These are phyloP conservation scores for Boehmeria nivea DNA, from an alignment of 306 rosid genomes.

Conservation along the genomic window DNA sequence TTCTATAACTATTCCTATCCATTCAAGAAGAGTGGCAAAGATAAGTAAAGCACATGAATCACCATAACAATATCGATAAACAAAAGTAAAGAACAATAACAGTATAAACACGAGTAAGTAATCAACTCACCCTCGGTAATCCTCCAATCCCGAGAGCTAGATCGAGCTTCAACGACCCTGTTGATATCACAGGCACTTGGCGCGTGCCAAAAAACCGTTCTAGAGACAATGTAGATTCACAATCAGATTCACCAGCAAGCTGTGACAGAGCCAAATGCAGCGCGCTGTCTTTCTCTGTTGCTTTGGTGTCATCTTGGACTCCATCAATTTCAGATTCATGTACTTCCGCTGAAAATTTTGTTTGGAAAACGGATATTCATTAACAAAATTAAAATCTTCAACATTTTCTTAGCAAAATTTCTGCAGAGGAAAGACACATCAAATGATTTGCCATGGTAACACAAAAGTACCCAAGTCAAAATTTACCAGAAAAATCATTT, in stretches of 20 bases:
- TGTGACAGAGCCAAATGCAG: conserved; percentile 55
- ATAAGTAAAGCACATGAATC: no score
- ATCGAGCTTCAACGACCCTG: conserved; percentile 84
- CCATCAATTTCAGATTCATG: conserved; percentile 48
- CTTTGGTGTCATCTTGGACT: conserved; percentile 48
- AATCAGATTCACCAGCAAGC: conserved; percentile 60
- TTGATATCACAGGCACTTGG: conserved; percentile 51
- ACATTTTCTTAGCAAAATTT: no score
- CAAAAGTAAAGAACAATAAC: no score
- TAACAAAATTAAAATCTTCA: no score
- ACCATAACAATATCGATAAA: background rate
- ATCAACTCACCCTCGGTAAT: conserved; percentile 55
- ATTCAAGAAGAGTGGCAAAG: no score
- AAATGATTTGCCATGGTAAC: no score
- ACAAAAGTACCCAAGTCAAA: no score
- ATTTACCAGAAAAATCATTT: no score
- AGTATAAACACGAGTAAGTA: background rate
- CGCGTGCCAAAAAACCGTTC: conserved; percentile 47
- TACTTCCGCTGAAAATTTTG: conserved; percentile 30
- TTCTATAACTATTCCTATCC: no score
- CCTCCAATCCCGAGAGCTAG: conserved; percentile 84
- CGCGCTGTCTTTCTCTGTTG: conserved; percentile 53
- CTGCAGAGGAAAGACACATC: no score
- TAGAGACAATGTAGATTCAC: conserved; percentile 56
- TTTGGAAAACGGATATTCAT: no score